Conservation (phyloP, 225 moss, liverwort and hornwort species). For the Pseudisothecium myosuroides region DNA sequence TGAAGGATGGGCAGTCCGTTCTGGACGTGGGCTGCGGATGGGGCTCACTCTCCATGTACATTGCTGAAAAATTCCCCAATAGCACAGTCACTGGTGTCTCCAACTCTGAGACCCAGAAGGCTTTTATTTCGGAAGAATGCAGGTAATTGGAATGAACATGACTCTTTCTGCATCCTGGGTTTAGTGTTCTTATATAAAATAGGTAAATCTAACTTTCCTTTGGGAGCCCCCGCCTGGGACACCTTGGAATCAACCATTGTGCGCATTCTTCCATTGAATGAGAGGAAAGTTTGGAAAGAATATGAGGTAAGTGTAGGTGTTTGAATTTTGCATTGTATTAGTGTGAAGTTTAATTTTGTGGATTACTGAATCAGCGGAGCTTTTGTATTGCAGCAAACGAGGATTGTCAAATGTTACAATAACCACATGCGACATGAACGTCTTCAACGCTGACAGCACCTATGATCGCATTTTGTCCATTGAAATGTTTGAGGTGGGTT, state of each 20-base stretch:
- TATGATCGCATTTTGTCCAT: constrained; percentile 83
- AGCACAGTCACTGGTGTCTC: constrained; percentile 69
- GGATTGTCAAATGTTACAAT: constrained; percentile 73
- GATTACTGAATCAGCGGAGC: not conserved
- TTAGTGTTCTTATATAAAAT: not conserved
- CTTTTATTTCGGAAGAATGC: constrained; percentile 61
- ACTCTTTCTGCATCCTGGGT: not conserved
- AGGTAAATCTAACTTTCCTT: not conserved
- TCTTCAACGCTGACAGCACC: constrained; percentile 35
- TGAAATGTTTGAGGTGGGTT: constrained; percentile 94
- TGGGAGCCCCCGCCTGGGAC: not conserved
- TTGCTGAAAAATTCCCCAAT: constrained; percentile 69
- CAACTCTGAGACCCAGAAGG: constrained; percentile 76
- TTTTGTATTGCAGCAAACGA: constrained; percentile 49
- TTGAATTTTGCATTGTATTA: not conserved
- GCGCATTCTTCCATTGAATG: not conserved
- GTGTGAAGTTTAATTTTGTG: not conserved
- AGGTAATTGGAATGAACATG: not conserved
- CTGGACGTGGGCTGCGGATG: constrained; percentile 96
- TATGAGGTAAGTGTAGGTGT: not conserved
- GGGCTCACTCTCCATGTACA: constrained; percentile 82
- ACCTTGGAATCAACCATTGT: not conserved
- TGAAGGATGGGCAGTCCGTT: constrained; percentile 74
- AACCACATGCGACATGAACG: constrained; percentile 77
- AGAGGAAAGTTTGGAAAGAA: not conserved